phyloP scores from a whole-genome alignment of 208 protist species.

The Leishmania mexicana region DNA sequence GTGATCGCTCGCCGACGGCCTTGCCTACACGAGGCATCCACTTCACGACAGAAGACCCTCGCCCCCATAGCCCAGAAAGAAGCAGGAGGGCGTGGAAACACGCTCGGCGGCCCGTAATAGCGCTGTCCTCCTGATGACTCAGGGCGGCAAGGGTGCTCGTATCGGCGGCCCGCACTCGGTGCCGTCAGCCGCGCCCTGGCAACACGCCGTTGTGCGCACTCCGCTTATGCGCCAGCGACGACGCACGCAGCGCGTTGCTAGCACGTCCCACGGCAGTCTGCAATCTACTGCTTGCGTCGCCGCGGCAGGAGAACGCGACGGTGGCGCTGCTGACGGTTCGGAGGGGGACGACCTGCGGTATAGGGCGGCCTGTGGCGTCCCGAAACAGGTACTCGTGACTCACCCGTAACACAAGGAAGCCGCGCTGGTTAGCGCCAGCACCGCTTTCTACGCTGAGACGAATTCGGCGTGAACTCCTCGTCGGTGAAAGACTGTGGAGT shows the following conservation, averaged over 20 bases:
- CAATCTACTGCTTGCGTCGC: background rate
- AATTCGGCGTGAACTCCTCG: background rate
- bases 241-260: background rate
- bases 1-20: too few relatives aligned
- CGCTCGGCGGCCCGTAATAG: background rate
- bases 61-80: background rate
- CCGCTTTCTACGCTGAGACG: conserved; percentile 6
- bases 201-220: too few relatives aligned
- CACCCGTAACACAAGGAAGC: background rate
- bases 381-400: background rate
- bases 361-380: background rate
- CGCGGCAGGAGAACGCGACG: background rate
- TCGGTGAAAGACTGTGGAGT: conserved; percentile 1
- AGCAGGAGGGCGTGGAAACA: background rate
- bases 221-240: too few relatives aligned
- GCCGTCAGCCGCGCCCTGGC: background rate
- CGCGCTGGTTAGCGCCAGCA: background rate
- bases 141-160: background rate
- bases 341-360: too few relatives aligned
- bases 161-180: background rate
- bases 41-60: background rate
- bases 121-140: background rate
- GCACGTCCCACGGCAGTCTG: background rate
- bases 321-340: background rate
- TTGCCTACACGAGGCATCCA: too few relatives aligned